Evolutionary conservation across 1,139 yeast genomes (phyloP), one percentile per base, ranked within the genome.

Genomic region (Eremothecium sinecaudum): DNA sequence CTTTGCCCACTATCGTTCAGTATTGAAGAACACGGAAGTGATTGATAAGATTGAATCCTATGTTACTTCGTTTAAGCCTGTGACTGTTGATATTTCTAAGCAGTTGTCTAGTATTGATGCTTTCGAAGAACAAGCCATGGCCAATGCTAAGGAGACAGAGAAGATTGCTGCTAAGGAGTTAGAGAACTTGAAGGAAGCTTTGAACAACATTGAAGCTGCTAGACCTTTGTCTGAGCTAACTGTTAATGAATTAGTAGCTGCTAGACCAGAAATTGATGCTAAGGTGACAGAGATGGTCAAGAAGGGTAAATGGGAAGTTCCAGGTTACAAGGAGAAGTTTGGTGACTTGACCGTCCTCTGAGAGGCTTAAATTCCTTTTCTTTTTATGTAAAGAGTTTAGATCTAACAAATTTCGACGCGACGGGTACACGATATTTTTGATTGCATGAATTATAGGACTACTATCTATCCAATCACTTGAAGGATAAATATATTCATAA

Each of bases 201-300:
- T 90, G 61, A 75, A 75, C 63, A 92, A 90, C 71, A 92, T 90
- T 60, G 94, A 90, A 69, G 67, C 81, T 47, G 96, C 98, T 44
- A 83, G 97, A 72, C 95, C 98, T 56, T 87, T 90, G 58, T 96
- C 84, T 62, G 90, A 90, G 68, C 78, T 90, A 63, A 87, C 96
- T 37, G 90, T 87, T 42, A 95, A 86, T 45, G 98, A 90, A 53
- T 82, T 90, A 50, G 80, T 81, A 57, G 75, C 77, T 71, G 97
- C 96, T 45, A 82, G 90, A 69, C 96, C 98, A 53, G 97, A 90
- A 64, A 81, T 90, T 63, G 95, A 87, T 59, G 90, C 83, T 55
- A 90, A 90, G 79, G 95, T 87, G 52, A 74, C 71, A 58, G 84
- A 84, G 67, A 80, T 90, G 92, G 87, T 90, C 56, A 78, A 80